Evolutionary conservation across 495 filamentous ascomycete species (phyloP), one percentile per base, ranked within the genome.

Genomic region (Penicillium lagena): DNA sequence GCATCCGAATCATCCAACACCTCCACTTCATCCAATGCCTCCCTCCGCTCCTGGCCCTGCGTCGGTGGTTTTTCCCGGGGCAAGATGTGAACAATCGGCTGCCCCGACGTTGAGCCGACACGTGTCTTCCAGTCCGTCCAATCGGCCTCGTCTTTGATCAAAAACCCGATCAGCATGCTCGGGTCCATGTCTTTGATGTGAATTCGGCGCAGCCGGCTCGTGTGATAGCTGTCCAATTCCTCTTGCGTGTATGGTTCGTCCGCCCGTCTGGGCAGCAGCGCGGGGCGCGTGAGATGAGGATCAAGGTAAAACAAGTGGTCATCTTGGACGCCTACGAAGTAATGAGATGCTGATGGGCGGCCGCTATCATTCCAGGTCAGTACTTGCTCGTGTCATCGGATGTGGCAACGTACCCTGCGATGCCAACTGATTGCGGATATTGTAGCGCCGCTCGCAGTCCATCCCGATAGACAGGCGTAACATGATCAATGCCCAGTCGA

Each of bases 101-200:
- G 96, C 22, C 89, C 89, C 7, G 82, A 73, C 9, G 82, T 77
- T 33, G 82, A 72, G 46, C 74, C 72, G 8, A 96, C 74, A 12
- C 76, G 76, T 39, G 70, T 64, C 52, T 86, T 81, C 90, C 89
- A 97, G 49, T 79, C 75, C 29, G 70, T 66, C 87, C 94, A 99
- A 46, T 97, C 94, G 17, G 79, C 75, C 50, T 88, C 82, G 50
- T 89, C 75, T 29, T 73, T 75, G 46, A 99, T 90, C 6, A 99
- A 69, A 54, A 99, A 97, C n/a, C 86, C 94, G 43, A 99, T 86
- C 28, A 99, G 70, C 94, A 99, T 99, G 62, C 90, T 96, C 7
- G 94, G 94, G 55, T 99, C 94, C 89, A 97, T 91, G 45, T 97
- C 93, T 45, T 81, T 79, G 30, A 97, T 74, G 45, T 90, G 83